Base-by-base conservation (phyloP, 164 flowering plant genomes). In the Sedum album region DNA sequence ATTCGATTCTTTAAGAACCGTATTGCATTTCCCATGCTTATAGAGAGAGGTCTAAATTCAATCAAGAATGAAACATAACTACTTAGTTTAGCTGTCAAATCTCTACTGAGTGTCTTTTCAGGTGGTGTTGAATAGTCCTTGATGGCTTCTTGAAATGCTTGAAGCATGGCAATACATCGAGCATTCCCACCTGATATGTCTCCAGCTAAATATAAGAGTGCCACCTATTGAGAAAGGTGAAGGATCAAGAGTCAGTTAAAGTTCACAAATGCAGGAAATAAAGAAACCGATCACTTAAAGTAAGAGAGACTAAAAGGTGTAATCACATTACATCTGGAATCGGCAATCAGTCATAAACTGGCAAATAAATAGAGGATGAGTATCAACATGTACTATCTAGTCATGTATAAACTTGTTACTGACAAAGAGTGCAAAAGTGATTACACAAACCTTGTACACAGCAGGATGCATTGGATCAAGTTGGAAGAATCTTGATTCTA, bases 11-110 rank as follows among this genome's bases (percentile, higher is more conserved):
- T 93, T 35, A 93, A 77, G 74, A 85, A 90, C 76, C 85, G 77
- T 55, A 93, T 93, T 46, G 96, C 89, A 76, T 90, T 90, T 1
- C 98, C 98, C 96, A 93, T 93, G 78, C 96, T 93, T 68, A 93
- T 79, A 51, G 98, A 90, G 65, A 93, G 88, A 57, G 96, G 98
- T 65, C 96, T 77, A 76, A 95, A 93, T 65, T 85, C 88, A 51
- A 64, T 89, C 39, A 93, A 72, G 72, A 90, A 93, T 67, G 95
- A 88, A 33, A 93, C 80, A 70, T 82, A 89, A 71, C 89, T 81
- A 66, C 89, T 77, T 31, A 93, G 77, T 79, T 81, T 93, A 31
- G 98, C 82, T 51, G 96, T 87, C 66, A 93, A 72, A 70, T 93
- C 98, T 68, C 96, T 84, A 66, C 46, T 69, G 17, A 93, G 84